Evolutionary conservation across 1,284 basidiomycete species (phyloP).

Genomic region (Fomitopsis schrenkii): DNA sequence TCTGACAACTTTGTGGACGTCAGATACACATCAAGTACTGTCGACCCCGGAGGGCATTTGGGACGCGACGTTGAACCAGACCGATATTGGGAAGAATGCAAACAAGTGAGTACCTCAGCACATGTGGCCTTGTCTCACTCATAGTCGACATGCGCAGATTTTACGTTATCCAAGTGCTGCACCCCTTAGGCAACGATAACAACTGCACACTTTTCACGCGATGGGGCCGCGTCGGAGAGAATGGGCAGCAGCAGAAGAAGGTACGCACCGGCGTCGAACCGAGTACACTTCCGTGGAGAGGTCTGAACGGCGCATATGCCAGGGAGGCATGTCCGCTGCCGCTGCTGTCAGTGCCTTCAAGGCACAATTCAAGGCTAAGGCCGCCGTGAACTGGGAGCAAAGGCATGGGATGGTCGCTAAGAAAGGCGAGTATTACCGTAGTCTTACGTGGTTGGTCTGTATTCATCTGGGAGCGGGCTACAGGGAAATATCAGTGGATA

Average conservation of each 20-base stretch:
- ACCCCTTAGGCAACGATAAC: slow-evolving; percentile 39
- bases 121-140: background rate
- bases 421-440: slow-evolving; percentile 33
- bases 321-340: slow-evolving; percentile 33
- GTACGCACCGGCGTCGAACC: slow-evolving; percentile 23
- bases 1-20: background rate
- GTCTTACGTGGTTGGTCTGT: background rate
- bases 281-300: background rate
- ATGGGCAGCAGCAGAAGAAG: slow-evolving; percentile 46
- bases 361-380: slow-evolving; percentile 57
- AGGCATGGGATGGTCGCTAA: slow-evolving; percentile 52
- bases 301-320: background rate
- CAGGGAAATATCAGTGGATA: slow-evolving; percentile 61
- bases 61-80: slow-evolving; percentile 72
- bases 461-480: background rate
- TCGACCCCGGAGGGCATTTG: slow-evolving; percentile 43
- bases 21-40: slow-evolving; percentile 57
- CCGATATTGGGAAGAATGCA: slow-evolving; percentile 55
- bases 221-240: slow-evolving; percentile 62
- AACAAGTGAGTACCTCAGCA: slow-evolving; percentile 44
- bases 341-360: slow-evolving; percentile 51
- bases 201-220: slow-evolving; percentile 45
- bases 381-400: slow-evolving; percentile 47
- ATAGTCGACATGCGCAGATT: slow-evolving; percentile 34
- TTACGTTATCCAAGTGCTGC: slow-evolving; percentile 61